Evolutionary conservation across 352 stramenopile genomes (phyloP).

Genomic region (Pythium rhizo-oryzae): DNA sequence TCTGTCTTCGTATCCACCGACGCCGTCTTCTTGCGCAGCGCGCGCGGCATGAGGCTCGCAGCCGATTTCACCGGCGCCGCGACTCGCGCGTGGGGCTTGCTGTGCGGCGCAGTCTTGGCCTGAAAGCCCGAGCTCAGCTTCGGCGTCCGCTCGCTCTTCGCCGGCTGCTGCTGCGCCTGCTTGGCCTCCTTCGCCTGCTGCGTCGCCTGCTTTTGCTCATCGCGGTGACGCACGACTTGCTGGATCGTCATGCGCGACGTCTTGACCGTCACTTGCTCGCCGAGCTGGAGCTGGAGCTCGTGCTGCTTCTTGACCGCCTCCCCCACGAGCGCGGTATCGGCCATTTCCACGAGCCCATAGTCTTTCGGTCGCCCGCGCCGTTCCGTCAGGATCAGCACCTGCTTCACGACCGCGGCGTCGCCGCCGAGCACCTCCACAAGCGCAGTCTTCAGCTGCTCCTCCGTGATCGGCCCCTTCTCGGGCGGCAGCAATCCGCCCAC

Average conservation of each 20-base stretch:
- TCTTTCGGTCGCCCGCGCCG: slow-evolving; percentile 65
- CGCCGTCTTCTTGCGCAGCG: slow-evolving; percentile 39
- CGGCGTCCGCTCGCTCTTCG: neutral
- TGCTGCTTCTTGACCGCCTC: slow-evolving; percentile 36
- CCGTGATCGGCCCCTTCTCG: slow-evolving; percentile 33
- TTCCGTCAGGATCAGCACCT: slow-evolving; percentile 59
- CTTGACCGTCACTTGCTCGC: slow-evolving; percentile 57
- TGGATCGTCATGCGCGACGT: slow-evolving; percentile 64
- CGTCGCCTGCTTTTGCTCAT: slow-evolving; percentile 48
- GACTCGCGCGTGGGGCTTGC: slow-evolving; percentile 36
- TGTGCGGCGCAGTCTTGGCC: slow-evolving; percentile 24
- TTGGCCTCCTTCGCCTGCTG: slow-evolving; percentile 35
- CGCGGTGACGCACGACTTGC: slow-evolving; percentile 55
- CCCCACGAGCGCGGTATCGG: slow-evolving; percentile 32
- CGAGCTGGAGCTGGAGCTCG: slow-evolving; percentile 41
- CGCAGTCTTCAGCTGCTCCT: slow-evolving; percentile 40
- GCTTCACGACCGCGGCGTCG: slow-evolving; percentile 34
- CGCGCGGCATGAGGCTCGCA: slow-evolving; percentile 57
- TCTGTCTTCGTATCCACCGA: neutral
- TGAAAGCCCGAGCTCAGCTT: slow-evolving; percentile 12
- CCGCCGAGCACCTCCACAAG: slow-evolving; percentile 47
- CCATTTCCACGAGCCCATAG: slow-evolving; percentile 63
- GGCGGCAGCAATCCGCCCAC: slow-evolving; percentile 45
- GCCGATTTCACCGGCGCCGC: slow-evolving; percentile 21
- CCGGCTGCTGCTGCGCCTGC: neutral